A percentile compares a stretch with the other conserved stretches of the same genome.
Evolutionary conservation across 2,329 filamentous ascomycete genomes (phyloP).

Genomic region (Paraphoma sp.): DNA sequence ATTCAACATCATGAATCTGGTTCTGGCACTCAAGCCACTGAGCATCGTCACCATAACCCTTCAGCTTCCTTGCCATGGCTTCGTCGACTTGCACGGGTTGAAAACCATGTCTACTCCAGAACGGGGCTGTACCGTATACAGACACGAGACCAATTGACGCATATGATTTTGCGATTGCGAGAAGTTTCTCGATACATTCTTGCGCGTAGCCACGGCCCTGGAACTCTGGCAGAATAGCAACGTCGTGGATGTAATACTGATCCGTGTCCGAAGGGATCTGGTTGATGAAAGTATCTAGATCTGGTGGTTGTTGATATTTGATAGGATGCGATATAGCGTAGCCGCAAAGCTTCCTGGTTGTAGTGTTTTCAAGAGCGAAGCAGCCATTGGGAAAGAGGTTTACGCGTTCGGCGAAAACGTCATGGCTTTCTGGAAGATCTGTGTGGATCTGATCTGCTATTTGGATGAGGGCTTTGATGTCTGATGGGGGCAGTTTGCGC

Average conservation of each 20-base stretch:
- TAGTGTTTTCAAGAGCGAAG: conserved; percentile 10
- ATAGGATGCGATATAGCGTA: conserved; percentile 28
- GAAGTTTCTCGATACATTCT: conserved; percentile 2
- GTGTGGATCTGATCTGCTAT: conserved; percentile 18
- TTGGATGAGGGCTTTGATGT: conserved; percentile 8
- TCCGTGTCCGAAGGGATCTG: conserved; percentile 11
- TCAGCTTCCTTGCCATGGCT: conserved; percentile 11
- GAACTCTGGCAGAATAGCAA: conserved; percentile 19
- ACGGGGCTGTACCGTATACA: conserved; percentile 17
- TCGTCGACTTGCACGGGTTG: conserved; percentile 1
- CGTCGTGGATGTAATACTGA: conserved; percentile 29
- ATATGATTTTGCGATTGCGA: conserved; percentile 8
- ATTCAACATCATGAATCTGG: neutral
- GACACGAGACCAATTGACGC: conserved; percentile 14
- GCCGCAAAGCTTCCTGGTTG: conserved; percentile 9
- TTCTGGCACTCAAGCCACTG: conserved; percentile 19
- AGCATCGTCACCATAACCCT: conserved; percentile 21
- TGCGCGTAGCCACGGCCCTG: conserved; percentile 13
- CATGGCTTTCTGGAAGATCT: conserved; percentile 17
- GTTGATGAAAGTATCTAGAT: conserved; percentile 12
- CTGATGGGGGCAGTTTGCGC: neutral
- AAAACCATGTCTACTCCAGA: conserved; percentile 25
- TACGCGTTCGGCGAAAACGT: conserved; percentile 23
- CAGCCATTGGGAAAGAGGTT: conserved; percentile 21
- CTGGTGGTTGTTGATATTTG: conserved; percentile 10